A percentile compares a stretch with the other conserved stretches of the same genome.
These are phyloP conservation scores for Ramaria sp. DNA, from an alignment of 768 basidiomycete species.

Conservation along the genomic window DNA sequence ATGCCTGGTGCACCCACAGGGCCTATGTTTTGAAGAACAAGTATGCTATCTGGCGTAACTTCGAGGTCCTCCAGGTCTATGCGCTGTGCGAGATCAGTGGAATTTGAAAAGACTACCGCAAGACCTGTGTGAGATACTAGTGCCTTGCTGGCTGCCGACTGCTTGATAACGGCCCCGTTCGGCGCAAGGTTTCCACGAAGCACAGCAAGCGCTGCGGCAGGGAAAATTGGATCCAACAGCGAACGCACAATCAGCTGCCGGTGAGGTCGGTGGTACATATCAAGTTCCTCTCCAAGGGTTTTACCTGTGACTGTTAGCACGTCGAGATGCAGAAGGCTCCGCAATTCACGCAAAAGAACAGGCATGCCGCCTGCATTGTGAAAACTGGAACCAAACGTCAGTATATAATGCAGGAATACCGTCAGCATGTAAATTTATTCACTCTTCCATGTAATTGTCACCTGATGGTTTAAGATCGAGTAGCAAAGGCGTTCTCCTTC, in stretches of 20 bases:
- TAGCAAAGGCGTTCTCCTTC: conserved; percentile 11
- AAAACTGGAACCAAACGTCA: conserved; percentile 4
- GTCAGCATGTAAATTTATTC: not conserved
- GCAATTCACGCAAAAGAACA: conserved; percentile 7
- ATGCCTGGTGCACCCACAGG: conserved; percentile 18
- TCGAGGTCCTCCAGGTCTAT: conserved; percentile 15
- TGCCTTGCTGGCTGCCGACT: conserved; percentile 9
- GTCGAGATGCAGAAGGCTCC: conserved; percentile 10
- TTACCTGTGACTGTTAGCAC: conserved; percentile 13
- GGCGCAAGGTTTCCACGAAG: conserved; percentile 14
- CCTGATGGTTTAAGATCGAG: conserved; percentile 15
- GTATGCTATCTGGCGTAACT: conserved; percentile 12
- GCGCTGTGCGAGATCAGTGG: conserved; percentile 13
- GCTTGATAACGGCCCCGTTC: conserved; percentile 12
- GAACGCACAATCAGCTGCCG: conserved; percentile 10
- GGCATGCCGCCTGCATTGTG: conserved; percentile 14
- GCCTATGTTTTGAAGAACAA: conserved; percentile 19
- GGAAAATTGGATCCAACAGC: conserved; percentile 11
- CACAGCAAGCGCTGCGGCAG: conserved; percentile 10
- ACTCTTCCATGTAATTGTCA: conserved; percentile 13
- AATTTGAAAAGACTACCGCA: conserved; percentile 16
- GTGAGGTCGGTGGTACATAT: conserved; percentile 3
- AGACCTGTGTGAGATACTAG: conserved; percentile 12
- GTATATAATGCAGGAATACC: not conserved
- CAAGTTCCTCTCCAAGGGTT: conserved; percentile 13